These are phyloP conservation scores for Datisca glomerata DNA, from an alignment of 306 rosid species.

Conservation along the genomic window DNA sequence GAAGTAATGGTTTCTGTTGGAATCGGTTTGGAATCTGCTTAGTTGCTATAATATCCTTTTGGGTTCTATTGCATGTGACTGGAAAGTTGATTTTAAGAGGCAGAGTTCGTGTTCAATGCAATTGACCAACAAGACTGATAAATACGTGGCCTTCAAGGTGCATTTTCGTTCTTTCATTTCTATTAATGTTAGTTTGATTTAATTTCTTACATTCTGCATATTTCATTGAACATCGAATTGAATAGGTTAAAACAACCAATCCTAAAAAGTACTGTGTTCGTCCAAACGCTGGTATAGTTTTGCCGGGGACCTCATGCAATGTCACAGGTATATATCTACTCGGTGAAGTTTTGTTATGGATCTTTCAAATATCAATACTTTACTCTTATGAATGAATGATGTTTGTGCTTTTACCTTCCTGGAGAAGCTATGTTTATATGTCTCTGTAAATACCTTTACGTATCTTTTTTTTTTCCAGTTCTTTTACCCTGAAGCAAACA, in stretches of 20 bases:
- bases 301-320: constrained; percentile 24
- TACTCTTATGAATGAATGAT: too few relatives aligned
- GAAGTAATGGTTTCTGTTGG: background rate
- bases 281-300: constrained; percentile 35
- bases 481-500: too few relatives aligned
- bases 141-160: constrained; percentile 40
- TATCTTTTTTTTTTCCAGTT: too few relatives aligned
- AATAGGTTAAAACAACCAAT: constrained; percentile 39
- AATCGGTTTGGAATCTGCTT: background rate
- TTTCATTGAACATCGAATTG: constrained; percentile 1
- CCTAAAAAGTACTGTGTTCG: constrained; percentile 37
- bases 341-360: background rate
- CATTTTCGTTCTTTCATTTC: background rate
- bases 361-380: too few relatives aligned
- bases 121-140: constrained; percentile 32
- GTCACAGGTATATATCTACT: constrained; percentile 25
- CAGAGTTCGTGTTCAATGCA: constrained; percentile 39
- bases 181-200: constrained; percentile 1
- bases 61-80: constrained; percentile 3
- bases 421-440: too few relatives aligned
- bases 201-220: constrained; percentile 1
- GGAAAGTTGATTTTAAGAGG: constrained; percentile 41
- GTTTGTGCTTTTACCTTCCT: too few relatives aligned
- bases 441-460: too few relatives aligned
- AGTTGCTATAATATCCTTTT: background rate